Evolutionary conservation across 306 rosid species (phyloP), one percentile per base, ranked within the genome.

Genomic region (Comarum palustre): DNA sequence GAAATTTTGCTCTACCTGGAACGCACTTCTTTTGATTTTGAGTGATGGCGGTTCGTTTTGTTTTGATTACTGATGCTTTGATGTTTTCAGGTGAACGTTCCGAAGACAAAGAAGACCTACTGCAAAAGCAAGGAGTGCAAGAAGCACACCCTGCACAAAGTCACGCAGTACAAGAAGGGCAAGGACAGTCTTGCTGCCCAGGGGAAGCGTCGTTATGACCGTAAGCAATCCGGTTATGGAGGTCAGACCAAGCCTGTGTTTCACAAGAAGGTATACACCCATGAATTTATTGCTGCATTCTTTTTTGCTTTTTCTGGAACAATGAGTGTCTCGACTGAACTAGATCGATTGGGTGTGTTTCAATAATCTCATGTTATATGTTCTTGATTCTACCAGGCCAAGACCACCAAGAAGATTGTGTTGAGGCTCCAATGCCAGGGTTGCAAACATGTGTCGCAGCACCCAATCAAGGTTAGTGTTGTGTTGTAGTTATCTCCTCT

Each of bases 81-180:
- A 2, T 1, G 20, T 32, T 43, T 73, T 3, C 45, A 76, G 84
- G 84, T 80, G 77, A 80, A 81, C 60, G 81, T 81, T 77, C 85
- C 85, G 12, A 81, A 81, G 82, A 81, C 81, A 0, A 81, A 77
- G 79, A 81, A 81, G 69, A 81, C 84, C 34, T 81, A 77, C 71
- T 81, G 82, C 79, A 81, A 81, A 73, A 81, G 75, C 71, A 81
- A 77, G 81, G 84, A 73, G 64, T 81, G 85, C 85, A 81, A 45
- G 74, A 84, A 84, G 87, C 87, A 84, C 74, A 81, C 85, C 69
- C 63, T 81, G 87, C 87, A 84, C 80, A 81, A 84, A 66, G 87
- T 84, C 1, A 84, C 87, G 0, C 87, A 84, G 58, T 84, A 81
- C 59, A 84, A 84, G 77, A 84, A 78, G 77, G 83, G 87, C 1